These are phyloP conservation scores for Strigomonas culicis DNA, from an alignment of 208 protist genomes.

Conservation along the genomic window DNA sequence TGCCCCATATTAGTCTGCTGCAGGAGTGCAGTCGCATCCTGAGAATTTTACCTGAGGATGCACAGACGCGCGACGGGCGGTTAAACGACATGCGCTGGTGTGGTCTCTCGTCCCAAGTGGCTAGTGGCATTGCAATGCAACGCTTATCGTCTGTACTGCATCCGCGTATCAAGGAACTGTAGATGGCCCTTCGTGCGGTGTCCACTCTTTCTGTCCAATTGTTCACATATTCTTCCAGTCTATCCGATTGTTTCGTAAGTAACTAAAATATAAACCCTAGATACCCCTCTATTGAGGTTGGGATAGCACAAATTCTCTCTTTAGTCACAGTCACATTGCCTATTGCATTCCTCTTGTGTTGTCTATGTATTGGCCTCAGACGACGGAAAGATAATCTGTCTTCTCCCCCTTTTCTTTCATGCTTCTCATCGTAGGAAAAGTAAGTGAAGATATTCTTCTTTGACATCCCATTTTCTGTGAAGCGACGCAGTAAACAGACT, in stretches of 20 bases:
- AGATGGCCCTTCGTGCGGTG: not conserved
- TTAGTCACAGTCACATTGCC: not conserved
- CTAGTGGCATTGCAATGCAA: slow-evolving; percentile 80
- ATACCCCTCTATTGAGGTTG: too few relatives aligned
- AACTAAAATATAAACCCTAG: too few relatives aligned
- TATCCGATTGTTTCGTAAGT: not conserved
- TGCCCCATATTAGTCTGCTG: slow-evolving; percentile 65
- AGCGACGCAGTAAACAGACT: too few relatives aligned
- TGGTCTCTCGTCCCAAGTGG: slow-evolving; percentile 72
- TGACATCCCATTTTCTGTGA: too few relatives aligned
- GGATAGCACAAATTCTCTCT: too few relatives aligned
- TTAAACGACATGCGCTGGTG: slow-evolving; percentile 2
- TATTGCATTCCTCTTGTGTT: not conserved
- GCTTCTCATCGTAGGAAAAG: not conserved
- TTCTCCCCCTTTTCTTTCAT: slow-evolving; percentile 3
- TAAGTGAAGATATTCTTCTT: not conserved
- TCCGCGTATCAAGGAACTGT: slow-evolving; percentile 31
- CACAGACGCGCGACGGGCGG: not conserved
- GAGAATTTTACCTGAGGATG: slow-evolving; percentile 29
- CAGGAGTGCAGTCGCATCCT: slow-evolving; percentile 53
- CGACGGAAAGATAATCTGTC: not conserved
- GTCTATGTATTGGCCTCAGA: not conserved
- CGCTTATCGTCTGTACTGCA: slow-evolving; percentile 72
- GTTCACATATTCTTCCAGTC: slow-evolving; percentile 1
- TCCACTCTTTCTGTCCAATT: not conserved